A percentile compares a stretch with the other conserved stretches of the same genome.
Conservation (phyloP, 1,139 yeast species). For the Hyphopichia wangnamkhiaoensis region DNA sequence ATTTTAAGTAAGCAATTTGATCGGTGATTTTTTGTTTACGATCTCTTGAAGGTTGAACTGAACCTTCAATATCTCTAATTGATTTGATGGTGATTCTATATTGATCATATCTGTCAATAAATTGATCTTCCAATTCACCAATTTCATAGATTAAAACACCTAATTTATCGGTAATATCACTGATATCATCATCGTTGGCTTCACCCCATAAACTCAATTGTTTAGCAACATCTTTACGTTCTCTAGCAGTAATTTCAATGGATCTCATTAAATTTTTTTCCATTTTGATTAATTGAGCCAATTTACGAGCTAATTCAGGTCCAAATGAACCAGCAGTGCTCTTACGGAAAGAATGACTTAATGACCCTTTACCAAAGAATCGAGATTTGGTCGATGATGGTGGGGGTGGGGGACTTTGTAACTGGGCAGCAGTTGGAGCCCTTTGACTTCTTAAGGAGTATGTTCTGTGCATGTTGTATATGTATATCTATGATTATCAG, state of each 20-base stretch:
- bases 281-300: conserved; percentile 76
- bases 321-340: conserved; percentile 74
- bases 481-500: too few relatives aligned
- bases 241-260: conserved; percentile 73
- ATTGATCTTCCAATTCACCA: conserved; percentile 87
- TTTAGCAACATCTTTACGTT: conserved; percentile 80
- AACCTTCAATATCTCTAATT: conserved; percentile 81
- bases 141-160: conserved; percentile 81
- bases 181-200: conserved; percentile 79
- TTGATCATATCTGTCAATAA: conserved; percentile 83
- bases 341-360: conserved; percentile 67
- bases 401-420: conserved; percentile 81
- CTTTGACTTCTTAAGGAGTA: conserved; percentile 76
- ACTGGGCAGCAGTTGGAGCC: conserved; percentile 81
- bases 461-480: conserved; percentile 86
- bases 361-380: conserved; percentile 67
- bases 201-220: conserved; percentile 87
- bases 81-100: conserved; percentile 80
- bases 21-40: conserved; percentile 85
- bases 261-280: conserved; percentile 82
- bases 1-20: conserved; percentile 78
- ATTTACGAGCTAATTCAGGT: conserved; percentile 75
- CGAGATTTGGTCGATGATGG: conserved; percentile 66
- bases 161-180: conserved; percentile 82
- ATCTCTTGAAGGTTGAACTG: conserved; percentile 85